phyloP scores from a whole-genome alignment of 805 yeast genomes.

The Cyberlindnera veronae region DNA sequence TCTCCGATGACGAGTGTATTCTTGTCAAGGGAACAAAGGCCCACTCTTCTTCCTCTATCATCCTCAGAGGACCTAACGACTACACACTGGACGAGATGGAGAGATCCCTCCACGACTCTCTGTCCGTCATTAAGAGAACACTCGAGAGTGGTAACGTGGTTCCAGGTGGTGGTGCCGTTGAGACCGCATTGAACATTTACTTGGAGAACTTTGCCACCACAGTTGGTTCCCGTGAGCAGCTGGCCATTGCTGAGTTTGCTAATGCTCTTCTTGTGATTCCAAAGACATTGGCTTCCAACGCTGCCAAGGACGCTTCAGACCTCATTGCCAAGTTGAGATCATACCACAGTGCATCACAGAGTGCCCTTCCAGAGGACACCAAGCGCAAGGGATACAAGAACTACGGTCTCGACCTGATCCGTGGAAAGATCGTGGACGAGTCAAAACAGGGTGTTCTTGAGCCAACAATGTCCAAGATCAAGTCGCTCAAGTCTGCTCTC shows the following conservation, averaged over 20 bases:
- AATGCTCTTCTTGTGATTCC: constrained; percentile 86
- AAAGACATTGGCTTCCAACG: constrained; percentile 93
- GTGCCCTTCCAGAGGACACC: constrained; percentile 74
- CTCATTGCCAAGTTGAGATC: constrained; percentile 93
- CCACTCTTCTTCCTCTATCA: constrained; percentile 87
- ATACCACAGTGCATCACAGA: constrained; percentile 92
- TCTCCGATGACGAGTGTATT: constrained; percentile 95
- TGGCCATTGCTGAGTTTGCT: constrained; percentile 98
- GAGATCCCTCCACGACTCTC: constrained; percentile 91
- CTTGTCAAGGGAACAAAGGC: constrained; percentile 90
- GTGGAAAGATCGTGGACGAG: constrained; percentile 90
- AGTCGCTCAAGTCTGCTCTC: constrained; percentile 89
- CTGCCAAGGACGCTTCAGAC: constrained; percentile 96
- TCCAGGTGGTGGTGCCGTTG: constrained; percentile 99
- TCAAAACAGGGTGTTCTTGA: constrained; percentile 84
- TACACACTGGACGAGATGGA: constrained; percentile 98
- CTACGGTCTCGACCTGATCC: constrained; percentile 88
- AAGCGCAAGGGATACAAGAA: constrained; percentile 84
- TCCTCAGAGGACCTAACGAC: constrained; percentile 93
- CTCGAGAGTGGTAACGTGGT: constrained; percentile 92
- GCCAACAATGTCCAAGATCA: constrained; percentile 91
- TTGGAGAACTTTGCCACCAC: constrained; percentile 97
- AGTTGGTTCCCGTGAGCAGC: constrained; percentile 94
- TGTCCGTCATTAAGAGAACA: constrained; percentile 92
- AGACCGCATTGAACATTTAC: constrained; percentile 90